Evolutionary conservation across 2,329 filamentous ascomycete genomes (phyloP), one percentile per base, ranked within the genome.

Genomic region (Talaromyces piceae): DNA sequence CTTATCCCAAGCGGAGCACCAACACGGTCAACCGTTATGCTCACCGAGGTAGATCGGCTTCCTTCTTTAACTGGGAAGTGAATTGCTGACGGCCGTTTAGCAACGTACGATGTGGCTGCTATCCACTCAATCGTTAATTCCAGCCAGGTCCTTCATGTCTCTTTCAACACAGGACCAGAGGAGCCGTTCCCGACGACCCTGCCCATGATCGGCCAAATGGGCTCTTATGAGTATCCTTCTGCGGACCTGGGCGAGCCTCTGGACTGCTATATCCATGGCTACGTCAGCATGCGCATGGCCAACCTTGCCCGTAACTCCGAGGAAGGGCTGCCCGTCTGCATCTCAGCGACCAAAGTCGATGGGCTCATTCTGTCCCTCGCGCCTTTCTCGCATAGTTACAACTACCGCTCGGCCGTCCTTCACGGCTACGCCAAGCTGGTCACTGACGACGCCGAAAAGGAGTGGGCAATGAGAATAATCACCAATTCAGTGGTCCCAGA

Each of bases 161-260:
- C 88, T 56, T 94, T 94, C 76, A 80, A 77, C 47, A 74, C 79
- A 2, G 73, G 74, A 4, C 70, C 77, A 0, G 70, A 75, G 41
- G 80, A 82, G 49, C 83, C 86, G 1, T 93, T 91, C 63, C 88
- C 88, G 3, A 80, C 82, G 47, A 83, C 85, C 49, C 77, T 95
- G 2, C 89, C 89, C 55, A 91, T 94, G 88, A 87, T 94, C 61
- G 88, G 87, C 47, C 83, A 87, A 60, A 86, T 93, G 77, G 87
- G 82, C 11, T 87, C 83, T 22, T 93, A 84, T 64, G 75, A 75
- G 7, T 71, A 73, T 53, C 84, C 84, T 4, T 83, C 78, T 49
- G 76, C 81, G 13, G 74, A 76, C 48, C 67, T 79, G 16, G 75
- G 78, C 47, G 83, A 89, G 57, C 81, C 84, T 0, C 74, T 89